phyloP scores from a whole-genome alignment of 75 land plant species.

The Picea sitchensis region DNA sequence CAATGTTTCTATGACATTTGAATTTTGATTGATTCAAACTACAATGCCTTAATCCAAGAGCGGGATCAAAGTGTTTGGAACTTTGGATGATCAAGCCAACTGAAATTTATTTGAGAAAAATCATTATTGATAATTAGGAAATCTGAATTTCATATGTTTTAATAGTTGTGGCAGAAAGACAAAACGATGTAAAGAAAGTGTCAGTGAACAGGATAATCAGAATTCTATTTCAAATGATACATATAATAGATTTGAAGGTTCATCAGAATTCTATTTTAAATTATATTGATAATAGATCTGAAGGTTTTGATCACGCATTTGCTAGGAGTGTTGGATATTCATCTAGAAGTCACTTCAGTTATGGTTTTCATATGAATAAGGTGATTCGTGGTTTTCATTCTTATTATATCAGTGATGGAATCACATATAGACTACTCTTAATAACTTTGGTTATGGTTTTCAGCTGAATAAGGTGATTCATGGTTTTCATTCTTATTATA shows the following conservation, averaged over 20 bases:
- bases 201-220: slow-evolving; percentile 21
- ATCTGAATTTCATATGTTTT: neutral
- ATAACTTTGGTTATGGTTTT: too few species aligned
- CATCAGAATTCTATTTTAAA: too few species aligned
- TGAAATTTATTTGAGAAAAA: neutral
- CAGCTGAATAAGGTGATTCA: too few species aligned
- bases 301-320: slow-evolving; percentile 34
- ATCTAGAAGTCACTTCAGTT: neutral
- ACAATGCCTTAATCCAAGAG: slow-evolving; percentile 66
- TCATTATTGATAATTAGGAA: neutral
- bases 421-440: too few species aligned
- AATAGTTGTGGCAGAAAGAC: slow-evolving; percentile 25
- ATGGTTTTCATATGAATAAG: too few species aligned
- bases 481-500: too few species aligned
- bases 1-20: neutral
- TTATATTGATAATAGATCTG: slow-evolving; percentile 18
- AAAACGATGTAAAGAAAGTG: slow-evolving; percentile 10
- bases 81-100: neutral
- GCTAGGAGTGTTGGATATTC: slow-evolving; percentile 33
- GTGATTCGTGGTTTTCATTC: too few species aligned
- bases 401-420: too few species aligned
- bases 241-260: too few species aligned
- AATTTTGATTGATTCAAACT: slow-evolving; percentile 26
- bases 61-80: slow-evolving; percentile 8
- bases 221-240: slow-evolving; percentile 32